Percentiles rank a stretch among this genome's conserved stretches.
Evolutionary conservation across 495 filamentous ascomycete genomes (phyloP).

Genomic region (Aspergillus funiculosus): DNA sequence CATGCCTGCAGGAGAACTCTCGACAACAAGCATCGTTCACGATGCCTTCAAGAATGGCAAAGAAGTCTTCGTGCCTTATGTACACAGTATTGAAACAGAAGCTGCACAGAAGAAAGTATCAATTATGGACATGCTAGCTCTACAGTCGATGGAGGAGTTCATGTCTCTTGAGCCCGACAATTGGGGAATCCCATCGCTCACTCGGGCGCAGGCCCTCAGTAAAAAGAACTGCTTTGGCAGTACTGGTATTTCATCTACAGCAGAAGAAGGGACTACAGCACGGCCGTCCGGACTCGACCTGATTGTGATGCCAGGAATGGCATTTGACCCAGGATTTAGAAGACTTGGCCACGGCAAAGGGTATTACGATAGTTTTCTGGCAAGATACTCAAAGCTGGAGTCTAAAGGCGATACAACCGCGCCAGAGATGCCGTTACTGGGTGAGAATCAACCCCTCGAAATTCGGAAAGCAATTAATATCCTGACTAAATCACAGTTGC

Average conservation of each 20-base stretch:
- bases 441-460: constrained; percentile 36
- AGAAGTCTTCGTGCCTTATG: constrained; percentile 84
- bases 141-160: constrained; percentile 68
- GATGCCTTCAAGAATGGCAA: constrained; percentile 75
- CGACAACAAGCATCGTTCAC: constrained; percentile 70
- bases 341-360: constrained; percentile 92
- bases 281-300: constrained; percentile 63
- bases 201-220: constrained; percentile 50
- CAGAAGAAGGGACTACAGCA: constrained; percentile 19
- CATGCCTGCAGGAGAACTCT: constrained; percentile 81
- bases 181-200: constrained; percentile 89
- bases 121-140: constrained; percentile 89
- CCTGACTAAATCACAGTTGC: constrained; percentile 55
- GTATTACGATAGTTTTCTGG: constrained; percentile 91
- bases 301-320: constrained; percentile 89
- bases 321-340: constrained; percentile 71
- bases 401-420: constrained; percentile 32
- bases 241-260: constrained; percentile 25
- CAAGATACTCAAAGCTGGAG: constrained; percentile 54
- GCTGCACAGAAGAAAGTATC: constrained; percentile 42
- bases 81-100: constrained; percentile 53
- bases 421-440: constrained; percentile 58
- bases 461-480: constrained; percentile 13
- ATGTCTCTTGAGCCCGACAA: constrained; percentile 65
- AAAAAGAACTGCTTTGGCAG: constrained; percentile 65